Base-by-base conservation (phyloP, 352 stramenopile genomes). In the Phytophthora citricola region DNA sequence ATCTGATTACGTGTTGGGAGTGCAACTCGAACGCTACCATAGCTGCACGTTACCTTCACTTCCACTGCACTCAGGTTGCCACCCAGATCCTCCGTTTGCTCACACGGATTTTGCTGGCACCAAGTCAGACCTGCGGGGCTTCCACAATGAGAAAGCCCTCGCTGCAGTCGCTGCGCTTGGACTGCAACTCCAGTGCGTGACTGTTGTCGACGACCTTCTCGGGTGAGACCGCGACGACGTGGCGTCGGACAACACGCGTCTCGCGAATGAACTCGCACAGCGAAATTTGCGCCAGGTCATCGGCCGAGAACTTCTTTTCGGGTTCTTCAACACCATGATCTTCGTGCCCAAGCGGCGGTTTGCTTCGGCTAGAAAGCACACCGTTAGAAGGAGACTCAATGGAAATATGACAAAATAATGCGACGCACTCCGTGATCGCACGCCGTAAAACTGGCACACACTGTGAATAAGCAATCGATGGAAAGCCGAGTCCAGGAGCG, bases 381-480 rank as follows among this genome's bases (percentile, higher is more conserved):
- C 43, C 20, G 39, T 75, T 58, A 75, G 56, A 32, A 57, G 26
- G 50, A 3, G 15, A 38, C 14, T 22, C n/a, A 22, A 43, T 7
- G 34, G 7, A 63, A 1, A 41, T 2, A 22, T 41, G 5, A n/a
- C 15, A 48, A 29, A 51, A n/a, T 2, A 31, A 53, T 17, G 31
- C 24, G 47, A 81, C 84, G 51, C 70, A 96, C 87, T 95, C 66
- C 84, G 81, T 34, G 89, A 94, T 45, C 83, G 83, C 45, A 97
- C 70, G 47, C 85, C 83, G 38, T 94, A 94, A 61, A 95, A 97
- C 67, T 97, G 89, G 75, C 89, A 97, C 8, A 94, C 76, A 17
- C 80, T 92, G 79, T 97, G 89, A 49, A 97, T 76, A 38, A 97
- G 86, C 40, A 97, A 69, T 24, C 89, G 89, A 58, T 97, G 89